Evolutionary conservation across 176 grass and related monocot genomes (phyloP).

Genomic region (Hordeum marinum): DNA sequence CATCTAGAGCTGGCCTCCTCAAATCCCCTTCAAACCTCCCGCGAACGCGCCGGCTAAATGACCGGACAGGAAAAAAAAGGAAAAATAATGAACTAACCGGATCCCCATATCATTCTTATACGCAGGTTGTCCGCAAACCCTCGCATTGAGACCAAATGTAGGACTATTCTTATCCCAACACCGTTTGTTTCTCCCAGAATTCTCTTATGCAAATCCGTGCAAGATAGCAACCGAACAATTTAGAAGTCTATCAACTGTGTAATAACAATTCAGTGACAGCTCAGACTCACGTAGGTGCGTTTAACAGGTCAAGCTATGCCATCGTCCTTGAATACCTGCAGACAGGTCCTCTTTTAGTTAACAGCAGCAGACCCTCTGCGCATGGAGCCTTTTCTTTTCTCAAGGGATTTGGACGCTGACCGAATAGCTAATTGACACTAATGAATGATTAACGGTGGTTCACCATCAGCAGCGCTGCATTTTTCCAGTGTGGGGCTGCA

Average conservation of each 20-base stretch:
- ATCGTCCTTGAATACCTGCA: not conserved
- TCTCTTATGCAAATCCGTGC: not conserved
- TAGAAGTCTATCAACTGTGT: not conserved
- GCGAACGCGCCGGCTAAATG: too few species aligned
- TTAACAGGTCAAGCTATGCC: not conserved
- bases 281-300: not conserved
- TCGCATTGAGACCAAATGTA: too few species aligned
- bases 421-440: not conserved
- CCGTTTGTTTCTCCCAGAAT: not conserved
- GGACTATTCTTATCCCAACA: not conserved
- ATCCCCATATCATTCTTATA: too few species aligned
- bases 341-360: not conserved
- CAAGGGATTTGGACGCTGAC: not conserved
- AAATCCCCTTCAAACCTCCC: too few species aligned
- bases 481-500: not conserved
- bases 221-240: not conserved
- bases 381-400: not conserved
- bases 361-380: not conserved
- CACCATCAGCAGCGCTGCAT: not conserved
- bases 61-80: too few species aligned
- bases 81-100: too few species aligned
- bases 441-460: not conserved
- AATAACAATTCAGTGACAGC: slow-evolving; percentile 2
- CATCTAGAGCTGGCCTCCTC: too few species aligned
- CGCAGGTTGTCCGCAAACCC: too few species aligned